Evolutionary conservation across 2,329 filamentous ascomycete genomes (phyloP).

Genomic region (Talaromyces sp.): DNA sequence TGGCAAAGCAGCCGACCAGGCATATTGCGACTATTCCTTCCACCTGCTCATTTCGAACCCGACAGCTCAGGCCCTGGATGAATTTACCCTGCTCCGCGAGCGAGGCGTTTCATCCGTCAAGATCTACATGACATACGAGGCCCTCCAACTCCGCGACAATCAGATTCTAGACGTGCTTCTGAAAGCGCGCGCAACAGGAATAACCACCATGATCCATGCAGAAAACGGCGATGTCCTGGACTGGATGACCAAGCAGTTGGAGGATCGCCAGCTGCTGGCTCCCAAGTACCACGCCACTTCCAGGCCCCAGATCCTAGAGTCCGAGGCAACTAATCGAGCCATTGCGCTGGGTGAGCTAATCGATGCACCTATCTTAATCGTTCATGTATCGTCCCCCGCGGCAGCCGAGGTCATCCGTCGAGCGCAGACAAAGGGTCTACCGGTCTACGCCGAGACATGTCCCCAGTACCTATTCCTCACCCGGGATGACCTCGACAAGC

Average conservation of each 20-base stretch:
- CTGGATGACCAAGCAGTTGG: constrained; percentile 32
- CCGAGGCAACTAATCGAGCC: constrained; percentile 46
- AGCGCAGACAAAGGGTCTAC: constrained; percentile 48
- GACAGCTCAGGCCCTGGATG: constrained; percentile 25
- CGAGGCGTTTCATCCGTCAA: constrained; percentile 44
- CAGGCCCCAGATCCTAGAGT: constrained; percentile 37
- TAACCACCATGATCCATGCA: constrained; percentile 38
- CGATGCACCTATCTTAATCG: constrained; percentile 50
- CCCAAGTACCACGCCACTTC: constrained; percentile 42
- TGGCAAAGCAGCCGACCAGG: constrained; percentile 38
- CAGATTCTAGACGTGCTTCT: constrained; percentile 42
- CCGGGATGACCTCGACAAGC: constrained; percentile 40
- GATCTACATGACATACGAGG: constrained; percentile 47
- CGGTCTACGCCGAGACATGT: constrained; percentile 55
- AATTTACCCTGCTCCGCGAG: constrained; percentile 33
- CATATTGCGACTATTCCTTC: constrained; percentile 50
- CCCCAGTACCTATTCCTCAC: constrained; percentile 56
- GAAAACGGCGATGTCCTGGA: constrained; percentile 45
- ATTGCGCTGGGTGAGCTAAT: constrained; percentile 48
- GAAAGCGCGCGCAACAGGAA: constrained; percentile 34
- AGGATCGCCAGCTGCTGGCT: constrained; percentile 28
- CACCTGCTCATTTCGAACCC: constrained; percentile 43
- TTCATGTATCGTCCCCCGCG: constrained; percentile 48
- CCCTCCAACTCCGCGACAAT: constrained; percentile 36
- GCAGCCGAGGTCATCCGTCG: constrained; percentile 47